A percentile compares a stretch with the other conserved stretches of the same genome.
phyloP scores from a whole-genome alignment of 345 rosid genomes.

The Dipteronia dyeriana region DNA sequence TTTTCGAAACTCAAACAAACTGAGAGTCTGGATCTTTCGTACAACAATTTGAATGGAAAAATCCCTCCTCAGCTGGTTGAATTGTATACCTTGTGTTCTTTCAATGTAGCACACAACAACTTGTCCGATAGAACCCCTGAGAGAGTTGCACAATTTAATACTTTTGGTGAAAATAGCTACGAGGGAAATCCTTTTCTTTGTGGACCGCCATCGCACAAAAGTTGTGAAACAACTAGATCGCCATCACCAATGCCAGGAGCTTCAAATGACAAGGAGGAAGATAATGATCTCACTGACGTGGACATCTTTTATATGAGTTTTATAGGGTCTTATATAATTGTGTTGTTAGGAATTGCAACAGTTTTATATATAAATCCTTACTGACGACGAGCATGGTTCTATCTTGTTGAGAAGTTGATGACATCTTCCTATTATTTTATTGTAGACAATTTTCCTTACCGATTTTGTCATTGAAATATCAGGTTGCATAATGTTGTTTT shows the following conservation, averaged over 20 bases:
- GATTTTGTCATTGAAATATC: not conserved
- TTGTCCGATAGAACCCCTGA: too few species aligned
- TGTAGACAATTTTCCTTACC: not conserved
- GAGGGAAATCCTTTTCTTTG: not conserved
- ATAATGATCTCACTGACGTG: not conserved
- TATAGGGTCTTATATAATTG: not conserved
- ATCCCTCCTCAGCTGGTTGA: too few species aligned
- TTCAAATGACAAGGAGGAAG: not conserved
- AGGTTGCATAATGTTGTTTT: not conserved
- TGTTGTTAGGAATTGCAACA: not conserved
- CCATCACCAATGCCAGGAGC: not conserved
- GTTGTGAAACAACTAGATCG: not conserved
- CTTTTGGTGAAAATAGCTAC: not conserved
- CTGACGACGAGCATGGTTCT: not conserved
- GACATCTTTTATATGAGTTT: not conserved
- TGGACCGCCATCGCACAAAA: not conserved
- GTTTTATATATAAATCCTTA: too few species aligned
- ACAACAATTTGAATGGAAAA: too few species aligned
- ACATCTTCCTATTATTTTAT: not conserved
- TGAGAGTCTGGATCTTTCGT: too few species aligned
- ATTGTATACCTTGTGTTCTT: not conserved
- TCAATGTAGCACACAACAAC: constrained; percentile 5
- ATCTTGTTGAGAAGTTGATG: not conserved
- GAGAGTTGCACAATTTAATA: not conserved
- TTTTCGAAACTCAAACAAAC: constrained; percentile 20